Conservation (phyloP, 2,329 filamentous ascomycete genomes). For the Fusarium sarcochroum region DNA sequence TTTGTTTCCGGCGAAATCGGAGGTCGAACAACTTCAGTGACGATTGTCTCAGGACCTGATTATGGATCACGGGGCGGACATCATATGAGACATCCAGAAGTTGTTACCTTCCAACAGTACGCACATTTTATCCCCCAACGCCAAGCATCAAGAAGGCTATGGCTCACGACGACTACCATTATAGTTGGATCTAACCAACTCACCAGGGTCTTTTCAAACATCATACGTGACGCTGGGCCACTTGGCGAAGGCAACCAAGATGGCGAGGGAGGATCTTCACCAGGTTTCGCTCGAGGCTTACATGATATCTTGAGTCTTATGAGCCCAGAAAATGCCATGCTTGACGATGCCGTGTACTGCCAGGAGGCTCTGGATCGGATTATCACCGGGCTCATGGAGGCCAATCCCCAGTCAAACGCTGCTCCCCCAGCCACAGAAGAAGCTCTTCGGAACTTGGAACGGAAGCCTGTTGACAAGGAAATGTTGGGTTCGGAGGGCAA, state of each 20-base stretch:
- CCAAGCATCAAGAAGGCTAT: slow-evolving; percentile 33
- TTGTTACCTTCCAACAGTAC: slow-evolving; percentile 66
- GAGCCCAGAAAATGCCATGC: slow-evolving; percentile 65
- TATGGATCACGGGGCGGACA: slow-evolving; percentile 31
- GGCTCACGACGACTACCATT: slow-evolving; percentile 38
- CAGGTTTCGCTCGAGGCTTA: slow-evolving; percentile 55
- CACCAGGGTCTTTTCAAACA: slow-evolving; percentile 62
- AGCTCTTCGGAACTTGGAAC: slow-evolving; percentile 81
- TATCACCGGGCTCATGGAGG: slow-evolving; percentile 89
- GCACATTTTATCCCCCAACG: slow-evolving; percentile 43
- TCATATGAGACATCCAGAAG: slow-evolving; percentile 36
- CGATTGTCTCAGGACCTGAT: slow-evolving; percentile 60
- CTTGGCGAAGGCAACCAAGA: slow-evolving; percentile 49
- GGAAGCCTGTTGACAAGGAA: slow-evolving; percentile 76
- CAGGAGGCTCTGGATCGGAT: slow-evolving; percentile 93
- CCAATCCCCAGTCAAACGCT: slow-evolving; percentile 80
- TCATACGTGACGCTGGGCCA: slow-evolving; percentile 59
- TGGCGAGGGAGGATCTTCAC: slow-evolving; percentile 34
- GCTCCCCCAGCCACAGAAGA: slow-evolving; percentile 83
- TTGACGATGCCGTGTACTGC: slow-evolving; percentile 88
- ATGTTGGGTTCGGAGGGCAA: slow-evolving; percentile 77
- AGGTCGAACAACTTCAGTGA: slow-evolving; percentile 62
- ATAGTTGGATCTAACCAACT: slow-evolving; percentile 51
- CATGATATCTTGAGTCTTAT: slow-evolving; percentile 69
- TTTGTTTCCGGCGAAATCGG: slow-evolving; percentile 55